Evolutionary conservation across 2,329 filamentous ascomycete species (phyloP).

Genomic region (Microdochium paspali): DNA sequence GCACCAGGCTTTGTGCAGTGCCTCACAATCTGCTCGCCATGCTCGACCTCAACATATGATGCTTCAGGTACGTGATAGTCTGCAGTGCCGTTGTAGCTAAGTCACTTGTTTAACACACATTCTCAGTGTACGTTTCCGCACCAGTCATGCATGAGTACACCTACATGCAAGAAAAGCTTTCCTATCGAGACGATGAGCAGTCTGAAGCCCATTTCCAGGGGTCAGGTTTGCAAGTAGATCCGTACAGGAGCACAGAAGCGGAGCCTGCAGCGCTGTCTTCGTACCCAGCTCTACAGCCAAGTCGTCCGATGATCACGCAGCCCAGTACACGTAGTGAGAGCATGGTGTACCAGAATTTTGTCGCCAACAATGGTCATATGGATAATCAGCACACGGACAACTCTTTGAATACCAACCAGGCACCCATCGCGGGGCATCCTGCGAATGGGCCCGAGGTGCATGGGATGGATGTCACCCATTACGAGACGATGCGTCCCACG

Average conservation of each 20-base stretch:
- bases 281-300: constrained; percentile 27
- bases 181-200: constrained; percentile 13
- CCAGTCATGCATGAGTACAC: constrained; percentile 13
- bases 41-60: constrained; percentile 13
- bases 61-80: constrained; percentile 19
- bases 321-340: constrained; percentile 23
- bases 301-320: constrained; percentile 15
- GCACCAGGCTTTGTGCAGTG: background rate
- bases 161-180: constrained; percentile 12
- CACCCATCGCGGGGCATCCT: constrained; percentile 10
- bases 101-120: background rate
- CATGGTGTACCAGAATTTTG: constrained; percentile 27
- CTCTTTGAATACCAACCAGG: constrained; percentile 6
- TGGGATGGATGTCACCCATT: background rate
- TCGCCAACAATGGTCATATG: constrained; percentile 15
- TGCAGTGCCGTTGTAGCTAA: background rate
- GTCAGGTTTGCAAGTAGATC: background rate
- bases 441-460: constrained; percentile 1
- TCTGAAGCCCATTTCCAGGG: background rate
- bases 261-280: constrained; percentile 19
- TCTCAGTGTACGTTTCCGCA: constrained; percentile 15
- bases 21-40: constrained; percentile 19
- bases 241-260: background rate
- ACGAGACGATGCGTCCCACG: background rate
- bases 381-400: constrained; percentile 4